These are phyloP conservation scores for Alloascoidea africana DNA, from an alignment of 805 yeast genomes.

Conservation along the genomic window DNA sequence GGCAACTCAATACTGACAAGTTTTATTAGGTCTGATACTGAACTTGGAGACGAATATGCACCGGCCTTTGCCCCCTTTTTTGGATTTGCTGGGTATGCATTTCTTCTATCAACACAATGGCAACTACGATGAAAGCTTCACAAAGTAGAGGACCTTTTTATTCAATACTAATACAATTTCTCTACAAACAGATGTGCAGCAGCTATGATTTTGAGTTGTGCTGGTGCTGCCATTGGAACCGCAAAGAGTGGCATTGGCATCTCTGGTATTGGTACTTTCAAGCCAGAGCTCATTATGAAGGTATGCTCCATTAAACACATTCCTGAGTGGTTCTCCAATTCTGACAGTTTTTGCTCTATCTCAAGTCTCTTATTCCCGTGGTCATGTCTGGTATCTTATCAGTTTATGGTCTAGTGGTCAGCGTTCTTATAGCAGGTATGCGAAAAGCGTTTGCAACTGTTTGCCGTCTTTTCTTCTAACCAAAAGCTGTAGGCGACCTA, in stretches of 20 bases:
- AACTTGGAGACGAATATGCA: conserved; percentile 43
- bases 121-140: background rate
- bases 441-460: background rate
- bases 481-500: conserved; percentile 30
- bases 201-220: conserved; percentile 80
- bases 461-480: background rate
- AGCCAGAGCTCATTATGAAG: conserved; percentile 93
- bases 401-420: conserved; percentile 92
- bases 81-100: conserved; percentile 77
- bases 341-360: background rate
- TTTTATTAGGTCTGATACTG: no score
- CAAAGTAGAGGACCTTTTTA: background rate
- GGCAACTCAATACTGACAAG: no score
- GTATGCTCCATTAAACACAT: conserved; percentile 7
- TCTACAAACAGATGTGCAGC: conserved; percentile 45
- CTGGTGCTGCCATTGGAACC: conserved; percentile 98
- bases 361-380: conserved; percentile 72
- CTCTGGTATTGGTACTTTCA: conserved; percentile 93
- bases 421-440: conserved; percentile 80
- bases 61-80: conserved; percentile 94
- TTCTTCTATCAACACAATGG: background rate
- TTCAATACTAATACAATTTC: background rate
- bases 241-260: conserved; percentile 98
- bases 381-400: conserved; percentile 97
- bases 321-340: background rate